Base-by-base conservation (phyloP, 2,329 filamentous ascomycete genomes). In the Mollisia scopiformis region DNA sequence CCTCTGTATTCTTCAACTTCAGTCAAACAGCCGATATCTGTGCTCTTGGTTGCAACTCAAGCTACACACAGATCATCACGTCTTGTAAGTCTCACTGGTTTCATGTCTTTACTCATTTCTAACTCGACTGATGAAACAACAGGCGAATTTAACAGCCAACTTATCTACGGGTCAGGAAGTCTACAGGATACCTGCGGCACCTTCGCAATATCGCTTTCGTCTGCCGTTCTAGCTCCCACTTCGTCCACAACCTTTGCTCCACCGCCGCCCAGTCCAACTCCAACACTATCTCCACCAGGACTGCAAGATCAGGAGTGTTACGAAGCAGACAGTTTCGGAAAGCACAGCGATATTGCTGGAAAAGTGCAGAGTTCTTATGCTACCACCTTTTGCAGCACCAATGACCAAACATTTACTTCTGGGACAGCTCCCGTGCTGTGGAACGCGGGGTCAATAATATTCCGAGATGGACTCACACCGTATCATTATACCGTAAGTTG, bases 271-370 rank as follows among this genome's bases (percentile, higher is more conserved):
- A n/a, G n/a, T n/a, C n/a, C n/a, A n/a, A 55, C 52, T 14, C 52
- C 52, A 55, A 55, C 52, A 55, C 28, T 43, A 55, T 37, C 52
- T 37, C 28, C 30, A 39, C 52, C 52, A 55, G 35, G 25, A 33
- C 52, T 55, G 19, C 52, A 55, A 53, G 52, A 13, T 23, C 52
- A 55, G 31, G 31, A 55, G 33, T 55, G 52, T 55, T 55, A 55
- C 52, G 52, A 33, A 8, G 21, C 30, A 55, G 25, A 55, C 23
- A 33, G n/a, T 55, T 37, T 55, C n/a, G 52, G 52, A 43, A 39
- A 33, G 8, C 52, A 55, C 33, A 39, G 31, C 8, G 31, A 55
- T 39, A 55, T 55, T 33, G 35, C 14, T 55, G 52, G 10, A 55
- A 28, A 39, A 4, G 16, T 25, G 35, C 52, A 55, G 33, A 55